Conservation (phyloP, 768 basidiomycete species). For the Amanita brunnescens region DNA sequence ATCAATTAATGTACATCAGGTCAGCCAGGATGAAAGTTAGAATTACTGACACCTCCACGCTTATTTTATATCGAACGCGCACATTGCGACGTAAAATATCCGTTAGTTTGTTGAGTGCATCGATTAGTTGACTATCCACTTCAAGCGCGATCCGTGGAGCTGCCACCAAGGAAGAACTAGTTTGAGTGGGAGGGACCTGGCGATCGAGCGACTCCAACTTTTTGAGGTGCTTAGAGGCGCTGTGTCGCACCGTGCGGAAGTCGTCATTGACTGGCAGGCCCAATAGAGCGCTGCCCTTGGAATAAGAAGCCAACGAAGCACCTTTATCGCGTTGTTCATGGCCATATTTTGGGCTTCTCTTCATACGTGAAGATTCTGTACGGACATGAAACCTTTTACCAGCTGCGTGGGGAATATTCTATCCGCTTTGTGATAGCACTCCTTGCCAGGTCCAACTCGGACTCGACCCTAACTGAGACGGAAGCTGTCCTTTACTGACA, state of each 20-base stretch:
- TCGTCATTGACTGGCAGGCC: constrained; percentile 42
- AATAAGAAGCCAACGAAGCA: constrained; percentile 9
- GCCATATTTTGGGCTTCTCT: constrained; percentile 10
- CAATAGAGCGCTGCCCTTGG: not conserved
- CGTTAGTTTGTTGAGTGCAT: constrained; percentile 57
- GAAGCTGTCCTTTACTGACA: constrained; percentile 43
- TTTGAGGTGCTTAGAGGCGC: constrained; percentile 50
- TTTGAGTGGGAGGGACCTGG: constrained; percentile 12
- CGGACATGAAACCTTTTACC: constrained; percentile 9
- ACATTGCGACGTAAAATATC: constrained; percentile 59
- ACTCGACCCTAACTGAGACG: constrained; percentile 65
- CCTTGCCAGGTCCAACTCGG: constrained; percentile 69
- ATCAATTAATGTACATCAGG: constrained; percentile 9
- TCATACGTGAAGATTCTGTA: constrained; percentile 24
- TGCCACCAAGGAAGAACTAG: constrained; percentile 21
- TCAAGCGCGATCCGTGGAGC: constrained; percentile 18
- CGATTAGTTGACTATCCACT: constrained; percentile 46
- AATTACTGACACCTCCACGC: constrained; percentile 57
- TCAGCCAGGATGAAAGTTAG: not conserved
- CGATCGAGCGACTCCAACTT: constrained; percentile 42
- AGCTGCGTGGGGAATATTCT: constrained; percentile 18
- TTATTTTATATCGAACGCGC: constrained; percentile 70
- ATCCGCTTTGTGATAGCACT: constrained; percentile 50
- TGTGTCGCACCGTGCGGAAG: constrained; percentile 62
- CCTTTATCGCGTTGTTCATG: constrained; percentile 28